Evolutionary conservation across 202 grass and related monocot species (phyloP).

Genomic region (Schoenoplectus tabernaemontani): DNA sequence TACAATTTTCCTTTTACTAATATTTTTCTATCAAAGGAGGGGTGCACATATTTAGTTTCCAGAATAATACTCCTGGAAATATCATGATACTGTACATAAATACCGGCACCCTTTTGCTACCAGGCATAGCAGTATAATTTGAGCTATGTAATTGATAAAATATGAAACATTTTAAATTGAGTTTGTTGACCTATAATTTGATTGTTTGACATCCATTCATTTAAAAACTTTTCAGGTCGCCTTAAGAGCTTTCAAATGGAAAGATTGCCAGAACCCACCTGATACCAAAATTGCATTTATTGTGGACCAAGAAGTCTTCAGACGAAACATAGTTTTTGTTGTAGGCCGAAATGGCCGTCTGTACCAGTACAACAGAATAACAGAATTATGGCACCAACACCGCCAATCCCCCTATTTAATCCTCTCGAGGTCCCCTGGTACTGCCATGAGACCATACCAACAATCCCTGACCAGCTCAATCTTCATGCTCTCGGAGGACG

Average conservation of each 20-base stretch:
- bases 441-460: constrained; percentile 55
- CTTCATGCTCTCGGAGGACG: constrained; percentile 81
- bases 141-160: neutral
- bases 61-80: neutral
- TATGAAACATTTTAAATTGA: neutral
- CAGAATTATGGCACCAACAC: constrained; percentile 85
- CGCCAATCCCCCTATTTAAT: constrained; percentile 82
- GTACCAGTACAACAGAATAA: constrained; percentile 96
- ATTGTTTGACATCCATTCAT: neutral
- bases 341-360: constrained; percentile 56
- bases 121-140: neutral
- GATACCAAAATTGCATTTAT: constrained; percentile 82
- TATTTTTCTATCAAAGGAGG: neutral
- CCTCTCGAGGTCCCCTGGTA: constrained; percentile 59
- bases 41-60: neutral
- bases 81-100: neutral
- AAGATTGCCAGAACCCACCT: constrained; percentile 73
- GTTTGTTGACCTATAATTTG: neutral
- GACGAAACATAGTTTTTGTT: constrained; percentile 68
- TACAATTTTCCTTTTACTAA: neutral
- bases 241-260: constrained; percentile 80
- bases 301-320: constrained; percentile 76
- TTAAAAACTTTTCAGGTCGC: constrained; percentile 44
- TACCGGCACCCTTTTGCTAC: neutral
- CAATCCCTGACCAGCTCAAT: constrained; percentile 57